Conservation (phyloP, 2,329 filamentous ascomycete species). For the Colletotrichum sp. region DNA sequence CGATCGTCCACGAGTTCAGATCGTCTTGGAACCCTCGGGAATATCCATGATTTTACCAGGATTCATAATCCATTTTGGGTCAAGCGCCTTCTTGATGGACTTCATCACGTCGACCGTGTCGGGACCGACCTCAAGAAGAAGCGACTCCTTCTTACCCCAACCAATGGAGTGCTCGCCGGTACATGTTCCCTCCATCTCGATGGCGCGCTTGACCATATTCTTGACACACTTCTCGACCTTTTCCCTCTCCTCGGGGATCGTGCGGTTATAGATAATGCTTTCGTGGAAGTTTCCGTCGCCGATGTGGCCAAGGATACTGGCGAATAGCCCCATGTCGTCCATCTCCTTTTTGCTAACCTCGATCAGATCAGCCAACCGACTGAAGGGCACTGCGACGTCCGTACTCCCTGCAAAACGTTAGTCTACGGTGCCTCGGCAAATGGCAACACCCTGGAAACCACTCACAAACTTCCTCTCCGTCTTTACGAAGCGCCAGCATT, state of each 20-base stretch:
- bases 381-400: slow-evolving; percentile 83
- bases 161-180: slow-evolving; percentile 89
- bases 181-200: slow-evolving; percentile 94
- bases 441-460: slow-evolving; percentile 32
- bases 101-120: slow-evolving; percentile 87
- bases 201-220: slow-evolving; percentile 86
- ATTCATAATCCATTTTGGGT: slow-evolving; percentile 89
- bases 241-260: slow-evolving; percentile 69
- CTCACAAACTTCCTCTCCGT: slow-evolving; percentile 72
- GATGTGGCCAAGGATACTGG: slow-evolving; percentile 86
- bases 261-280: slow-evolving; percentile 84
- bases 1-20: neutral
- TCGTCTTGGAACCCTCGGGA: slow-evolving; percentile 35
- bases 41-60: slow-evolving; percentile 89
- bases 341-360: slow-evolving; percentile 90
- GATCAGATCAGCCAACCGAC: slow-evolving; percentile 72
- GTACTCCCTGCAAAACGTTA: slow-evolving; percentile 64
- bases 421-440: neutral
- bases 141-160: slow-evolving; percentile 81
- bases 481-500: slow-evolving; percentile 72
- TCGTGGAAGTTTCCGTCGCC: slow-evolving; percentile 96
- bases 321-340: slow-evolving; percentile 84
- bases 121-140: slow-evolving; percentile 78
- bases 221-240: slow-evolving; percentile 83
- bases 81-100: slow-evolving; percentile 79